Conservation (phyloP, 2,329 filamentous ascomycete genomes). For the Colletotrichum kahawae region DNA sequence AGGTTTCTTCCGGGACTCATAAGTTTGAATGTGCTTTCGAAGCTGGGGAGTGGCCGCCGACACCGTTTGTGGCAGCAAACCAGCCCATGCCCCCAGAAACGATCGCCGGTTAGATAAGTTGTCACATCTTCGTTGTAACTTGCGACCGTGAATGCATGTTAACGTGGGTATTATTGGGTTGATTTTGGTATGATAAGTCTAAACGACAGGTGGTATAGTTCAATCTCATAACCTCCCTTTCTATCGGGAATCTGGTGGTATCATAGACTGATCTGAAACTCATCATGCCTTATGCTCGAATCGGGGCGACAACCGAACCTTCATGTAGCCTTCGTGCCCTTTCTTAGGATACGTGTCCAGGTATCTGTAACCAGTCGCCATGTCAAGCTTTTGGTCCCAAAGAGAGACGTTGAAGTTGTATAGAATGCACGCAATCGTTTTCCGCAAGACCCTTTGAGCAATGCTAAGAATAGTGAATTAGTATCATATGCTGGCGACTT, state of each 20-base stretch:
- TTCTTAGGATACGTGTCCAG: conserved; percentile 19
- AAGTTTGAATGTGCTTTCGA: conserved; percentile 9
- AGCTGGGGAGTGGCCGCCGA: conserved; percentile 1
- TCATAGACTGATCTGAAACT: background rate
- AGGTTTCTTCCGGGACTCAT: conserved; percentile 1
- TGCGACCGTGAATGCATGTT: background rate
- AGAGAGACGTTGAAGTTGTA: conserved; percentile 24
- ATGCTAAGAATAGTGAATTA: background rate
- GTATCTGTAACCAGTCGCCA: conserved; percentile 1
- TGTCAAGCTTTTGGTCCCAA: conserved; percentile 6
- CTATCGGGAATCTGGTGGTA: background rate
- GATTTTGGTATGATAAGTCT: background rate
- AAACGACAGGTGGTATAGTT: background rate
- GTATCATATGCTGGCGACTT: rapidly evolving
- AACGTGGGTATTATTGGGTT: background rate
- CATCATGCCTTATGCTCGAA: background rate
- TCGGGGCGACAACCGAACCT: background rate
- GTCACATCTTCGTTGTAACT: background rate
- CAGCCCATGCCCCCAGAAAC: background rate
- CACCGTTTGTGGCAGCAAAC: conserved; percentile 1
- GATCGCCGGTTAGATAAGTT: background rate
- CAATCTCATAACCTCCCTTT: background rate
- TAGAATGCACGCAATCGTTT: conserved; percentile 12
- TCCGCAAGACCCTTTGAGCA: conserved; percentile 21
- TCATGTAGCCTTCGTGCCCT: conserved; percentile 17